Evolutionary conservation across 1,284 basidiomycete species (phyloP).

Genomic region (Fomitopsis betulina): DNA sequence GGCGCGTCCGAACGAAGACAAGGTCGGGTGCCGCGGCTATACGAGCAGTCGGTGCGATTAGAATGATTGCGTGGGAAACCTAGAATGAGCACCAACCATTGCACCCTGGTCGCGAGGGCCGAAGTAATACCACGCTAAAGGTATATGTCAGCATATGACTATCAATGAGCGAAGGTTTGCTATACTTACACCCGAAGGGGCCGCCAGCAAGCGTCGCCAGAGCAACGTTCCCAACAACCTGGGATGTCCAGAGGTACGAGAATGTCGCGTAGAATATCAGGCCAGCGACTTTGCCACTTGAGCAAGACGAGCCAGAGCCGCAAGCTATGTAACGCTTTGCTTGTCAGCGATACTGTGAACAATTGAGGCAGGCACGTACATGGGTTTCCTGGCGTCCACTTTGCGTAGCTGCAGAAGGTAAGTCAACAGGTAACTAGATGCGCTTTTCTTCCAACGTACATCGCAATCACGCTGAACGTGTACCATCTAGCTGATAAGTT

Average conservation of each 20-base stretch:
- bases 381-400: constrained; percentile 74
- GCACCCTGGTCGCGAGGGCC: constrained; percentile 56
- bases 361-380: constrained; percentile 34
- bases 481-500: constrained; percentile 49
- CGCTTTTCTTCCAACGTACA: constrained; percentile 35
- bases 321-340: constrained; percentile 27
- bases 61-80: not conserved
- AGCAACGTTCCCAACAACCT: constrained; percentile 77
- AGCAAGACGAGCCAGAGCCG: constrained; percentile 40
- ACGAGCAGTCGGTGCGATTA: constrained; percentile 2
- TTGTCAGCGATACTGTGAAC: not conserved
- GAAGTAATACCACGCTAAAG: constrained; percentile 67
- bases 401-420: constrained; percentile 49
- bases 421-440: too few species aligned
- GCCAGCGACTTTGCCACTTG: constrained; percentile 54
- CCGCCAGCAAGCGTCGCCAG: constrained; percentile 78
- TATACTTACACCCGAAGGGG: constrained; percentile 45
- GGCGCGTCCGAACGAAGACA: constrained; percentile 74
- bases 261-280: constrained; percentile 78
- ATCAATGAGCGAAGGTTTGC: not conserved
- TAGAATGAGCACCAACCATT: constrained; percentile 41
- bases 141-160: not conserved
- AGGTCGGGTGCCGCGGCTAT: constrained; percentile 69
- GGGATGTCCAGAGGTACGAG: constrained; percentile 81
- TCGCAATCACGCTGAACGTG: constrained; percentile 65